Base-by-base conservation (phyloP, 495 filamentous ascomycete genomes). In the Aspergillus funiculosus region DNA sequence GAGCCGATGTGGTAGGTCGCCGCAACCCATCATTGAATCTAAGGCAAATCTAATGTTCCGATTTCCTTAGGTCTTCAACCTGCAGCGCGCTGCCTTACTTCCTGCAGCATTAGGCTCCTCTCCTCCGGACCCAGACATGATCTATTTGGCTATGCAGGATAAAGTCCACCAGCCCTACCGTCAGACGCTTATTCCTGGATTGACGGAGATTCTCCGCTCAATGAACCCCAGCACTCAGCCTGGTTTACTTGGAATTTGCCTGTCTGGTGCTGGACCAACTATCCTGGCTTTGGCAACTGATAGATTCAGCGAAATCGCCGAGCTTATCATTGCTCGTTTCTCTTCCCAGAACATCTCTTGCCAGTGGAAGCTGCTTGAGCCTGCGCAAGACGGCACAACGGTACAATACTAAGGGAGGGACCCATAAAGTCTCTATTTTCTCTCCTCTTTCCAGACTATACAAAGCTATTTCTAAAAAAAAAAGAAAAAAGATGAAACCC, bases 141-240 rank as follows among this genome's bases (percentile, higher is more conserved):
- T 98, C 61, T 94, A 88, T 70, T 75, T 89, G 20, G 91, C 87
- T 20, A 98, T 98, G 92, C 89, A 95, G 66, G 92, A 98, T 69
- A 92, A 88, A 63, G 75, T 98, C 28, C 92, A 98, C 64, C 92
- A 98, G 63, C 91, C 87, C 7, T 95, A 97, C 67, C 81, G 92
- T 31, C 81, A 86, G 61, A 82, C 74, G 9, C 74, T 98, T 38
- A 90, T 98, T 50, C 92, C 91, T 1, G 90, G 92, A 1, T 69
- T 98, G 42, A 83, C 84, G n/a, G 86, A 94, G 57, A 86, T 95
- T 46, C 81, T 97, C 25, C 79, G 83, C 58, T 85, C 81, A 22
- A 83, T 98, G 64, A 91, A 80, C 17, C 91, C 90, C 1, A 74
- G 78, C 56, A 82, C 83, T 17, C 86, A 94, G 58, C 86, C 87